Base-by-base conservation (phyloP, 768 basidiomycete genomes). In the Kwoniella mangroviensis region DNA sequence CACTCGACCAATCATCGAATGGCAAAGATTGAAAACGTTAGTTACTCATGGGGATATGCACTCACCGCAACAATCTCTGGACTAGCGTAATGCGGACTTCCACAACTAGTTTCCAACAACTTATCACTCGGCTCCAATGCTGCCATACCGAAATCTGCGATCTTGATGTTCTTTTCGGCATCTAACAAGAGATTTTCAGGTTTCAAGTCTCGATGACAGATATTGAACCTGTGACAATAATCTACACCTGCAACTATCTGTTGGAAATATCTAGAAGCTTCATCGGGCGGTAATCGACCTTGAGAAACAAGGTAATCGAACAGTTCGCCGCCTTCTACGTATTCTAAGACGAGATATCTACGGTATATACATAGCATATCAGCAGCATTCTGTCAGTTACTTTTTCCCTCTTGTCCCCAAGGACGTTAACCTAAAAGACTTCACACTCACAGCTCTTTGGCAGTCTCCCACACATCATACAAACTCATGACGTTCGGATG, bases 121-220 rank as follows among this genome's bases (percentile, higher is more conserved):
- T 90, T 87, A 51, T 90, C 88, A 49, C 91, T 92, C 51, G 91
- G 91, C 68, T 94, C 92, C 79, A 97, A 92, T 11, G 95, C 92
- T 26, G 96, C 95, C 96, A 98, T 97, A 22, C 96, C 96, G 89
- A 96, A 98, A 84, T 98, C 96, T 24, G 94, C 95, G 53, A 98
- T 92, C 86, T 98, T 98, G 85, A 98, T 88, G 78, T 93, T 86
- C 74, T 83, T 82, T 55, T 84, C 71, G 24, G 67, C 70, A 73
- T 94, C 91, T 64, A 98, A 91, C 49, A 99, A 86, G 62, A 98
- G 91, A 79, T 98, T 98, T 85, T 98, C 96, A 2, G 96, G 96
- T 83, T 98, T 98, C 76, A 99, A 89, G 83, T 99, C 96, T 26
- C 96, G 92, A 84, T 98, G 96, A 70, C 94, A 93, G 84, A 98